These are phyloP conservation scores for Acanthamoeba healyi DNA, from an alignment of 208 protist genomes.

Conservation along the genomic window DNA sequence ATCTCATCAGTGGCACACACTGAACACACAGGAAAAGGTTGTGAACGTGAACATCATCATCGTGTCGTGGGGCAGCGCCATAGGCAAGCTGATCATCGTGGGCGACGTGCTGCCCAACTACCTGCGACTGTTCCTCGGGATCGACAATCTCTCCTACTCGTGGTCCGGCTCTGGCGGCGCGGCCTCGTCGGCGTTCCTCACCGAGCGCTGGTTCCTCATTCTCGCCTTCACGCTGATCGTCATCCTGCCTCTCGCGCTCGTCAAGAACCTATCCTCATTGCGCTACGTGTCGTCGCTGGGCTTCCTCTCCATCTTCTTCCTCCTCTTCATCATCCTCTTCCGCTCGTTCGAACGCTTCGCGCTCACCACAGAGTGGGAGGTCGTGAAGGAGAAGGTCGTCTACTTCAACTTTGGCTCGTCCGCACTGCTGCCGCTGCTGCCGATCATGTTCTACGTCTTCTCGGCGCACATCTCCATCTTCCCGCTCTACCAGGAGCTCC, in stretches of 20 bases:
- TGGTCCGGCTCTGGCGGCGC: background rate
- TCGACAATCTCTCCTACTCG: background rate
- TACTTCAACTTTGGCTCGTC: background rate
- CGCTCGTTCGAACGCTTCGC: background rate
- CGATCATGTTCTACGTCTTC: conserved; percentile 15
- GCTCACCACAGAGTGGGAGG: background rate
- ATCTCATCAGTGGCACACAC: too few relatives aligned
- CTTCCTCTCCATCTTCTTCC: background rate
- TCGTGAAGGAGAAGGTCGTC: background rate
- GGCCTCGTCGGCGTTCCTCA: background rate
- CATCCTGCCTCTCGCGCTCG: background rate
- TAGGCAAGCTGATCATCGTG: conserved; percentile 2
- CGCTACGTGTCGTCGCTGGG: conserved; percentile 16
- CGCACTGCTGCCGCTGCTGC: background rate
- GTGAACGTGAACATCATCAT: conserved; percentile 32
- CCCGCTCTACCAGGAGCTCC: background rate
- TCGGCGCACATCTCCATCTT: conserved; percentile 19
- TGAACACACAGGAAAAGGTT: too few relatives aligned
- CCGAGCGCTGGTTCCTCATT: conserved; percentile 1
- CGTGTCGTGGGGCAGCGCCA: conserved; percentile 1
- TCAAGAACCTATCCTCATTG: conserved; percentile 1
- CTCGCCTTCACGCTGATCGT: background rate
- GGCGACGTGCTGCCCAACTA: conserved; percentile 9
- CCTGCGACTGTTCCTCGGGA: background rate
- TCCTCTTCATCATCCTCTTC: background rate